These are phyloP conservation scores for Chaetomium strumarium DNA, from an alignment of 2,329 filamentous ascomycete genomes.

Conservation along the genomic window DNA sequence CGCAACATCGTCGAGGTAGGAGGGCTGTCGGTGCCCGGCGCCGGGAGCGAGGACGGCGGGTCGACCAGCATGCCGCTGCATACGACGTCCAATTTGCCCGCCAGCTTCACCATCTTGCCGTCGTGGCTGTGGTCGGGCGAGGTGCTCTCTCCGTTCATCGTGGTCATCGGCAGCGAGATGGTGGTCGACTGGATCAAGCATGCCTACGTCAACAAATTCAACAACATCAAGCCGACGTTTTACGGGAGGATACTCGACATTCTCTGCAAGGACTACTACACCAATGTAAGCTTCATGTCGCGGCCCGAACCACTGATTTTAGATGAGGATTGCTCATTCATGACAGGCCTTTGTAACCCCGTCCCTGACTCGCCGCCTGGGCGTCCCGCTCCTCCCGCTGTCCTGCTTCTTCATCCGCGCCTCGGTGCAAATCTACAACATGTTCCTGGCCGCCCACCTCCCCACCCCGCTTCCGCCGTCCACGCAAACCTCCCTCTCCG, in stretches of 20 bases:
- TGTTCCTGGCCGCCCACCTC: slow-evolving; percentile 88
- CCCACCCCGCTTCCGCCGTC: slow-evolving; percentile 64
- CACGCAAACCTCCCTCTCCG: slow-evolving; percentile 57
- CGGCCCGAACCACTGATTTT: neutral
- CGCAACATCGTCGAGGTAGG: slow-evolving; percentile 96
- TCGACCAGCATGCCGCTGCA: slow-evolving; percentile 56
- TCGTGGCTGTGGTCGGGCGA: slow-evolving; percentile 73
- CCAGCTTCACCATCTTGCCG: slow-evolving; percentile 85
- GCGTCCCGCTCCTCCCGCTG: slow-evolving; percentile 84
- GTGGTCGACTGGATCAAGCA: slow-evolving; percentile 96
- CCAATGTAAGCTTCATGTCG: slow-evolving; percentile 67
- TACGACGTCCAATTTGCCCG: slow-evolving; percentile 71
- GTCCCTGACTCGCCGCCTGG: slow-evolving; percentile 81
- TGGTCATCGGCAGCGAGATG: slow-evolving; percentile 95
- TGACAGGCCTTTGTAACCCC: slow-evolving; percentile 78
- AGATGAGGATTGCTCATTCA: slow-evolving; percentile 9
- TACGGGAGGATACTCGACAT: slow-evolving; percentile 90
- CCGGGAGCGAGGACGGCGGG: slow-evolving; percentile 42
- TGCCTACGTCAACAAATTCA: slow-evolving; percentile 97
- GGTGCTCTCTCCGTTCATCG: slow-evolving; percentile 84
- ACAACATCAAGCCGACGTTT: slow-evolving; percentile 87
- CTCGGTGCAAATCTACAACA: slow-evolving; percentile 92
- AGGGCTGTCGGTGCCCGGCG: slow-evolving; percentile 61
- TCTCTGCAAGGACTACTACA: slow-evolving; percentile 95
- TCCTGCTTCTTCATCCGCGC: slow-evolving; percentile 94